Conservation (phyloP, 2,329 filamentous ascomycete species). For the Ceratocystis cacaofunesta region DNA sequence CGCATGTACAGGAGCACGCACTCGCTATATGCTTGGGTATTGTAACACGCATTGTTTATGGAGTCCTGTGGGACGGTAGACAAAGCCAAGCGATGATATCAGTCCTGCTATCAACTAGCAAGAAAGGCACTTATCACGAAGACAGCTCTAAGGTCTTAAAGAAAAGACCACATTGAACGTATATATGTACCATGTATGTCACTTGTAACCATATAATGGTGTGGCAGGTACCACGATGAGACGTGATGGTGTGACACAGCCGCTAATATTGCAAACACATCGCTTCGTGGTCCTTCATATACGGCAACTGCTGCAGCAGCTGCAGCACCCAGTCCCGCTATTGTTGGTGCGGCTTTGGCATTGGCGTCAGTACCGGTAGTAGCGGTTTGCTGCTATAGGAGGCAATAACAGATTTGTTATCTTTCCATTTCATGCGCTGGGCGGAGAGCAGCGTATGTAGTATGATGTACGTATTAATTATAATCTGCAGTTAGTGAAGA, state of each 20-base stretch:
- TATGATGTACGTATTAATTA: background rate
- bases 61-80: background rate
- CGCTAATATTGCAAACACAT: background rate
- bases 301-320: background rate
- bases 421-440: background rate
- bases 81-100: background rate
- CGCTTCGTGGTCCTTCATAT: background rate
- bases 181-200: background rate
- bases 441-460: background rate
- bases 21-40: background rate
- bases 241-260: slow-evolving; percentile 1
- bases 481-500: background rate
- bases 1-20: background rate
- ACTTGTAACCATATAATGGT: background rate
- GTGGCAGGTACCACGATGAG: slow-evolving; percentile 4
- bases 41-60: background rate
- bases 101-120: background rate
- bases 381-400: background rate
- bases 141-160: background rate
- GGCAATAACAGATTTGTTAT: background rate
- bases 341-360: background rate
- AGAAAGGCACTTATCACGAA: background rate
- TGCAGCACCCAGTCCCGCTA: background rate
- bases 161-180: background rate
- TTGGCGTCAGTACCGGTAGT: too few species aligned